Conservation (phyloP, 768 basidiomycete genomes). For the Boletus sp. region DNA sequence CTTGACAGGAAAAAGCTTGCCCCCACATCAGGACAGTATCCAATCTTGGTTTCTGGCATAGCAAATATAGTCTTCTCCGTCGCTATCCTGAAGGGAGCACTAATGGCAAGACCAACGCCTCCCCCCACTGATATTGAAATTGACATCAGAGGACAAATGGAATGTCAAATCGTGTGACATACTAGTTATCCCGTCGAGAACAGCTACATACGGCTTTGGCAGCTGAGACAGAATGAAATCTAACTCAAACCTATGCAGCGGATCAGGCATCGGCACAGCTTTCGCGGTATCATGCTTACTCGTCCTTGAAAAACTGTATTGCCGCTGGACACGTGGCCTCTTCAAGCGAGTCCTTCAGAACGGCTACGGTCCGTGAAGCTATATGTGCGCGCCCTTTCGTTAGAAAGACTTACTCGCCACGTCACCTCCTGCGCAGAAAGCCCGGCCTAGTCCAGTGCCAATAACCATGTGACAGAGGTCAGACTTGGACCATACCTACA, state of each 20-base stretch:
- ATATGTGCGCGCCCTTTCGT: background rate
- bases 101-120: slow-evolving; percentile 82
- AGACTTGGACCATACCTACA: slow-evolving; percentile 72
- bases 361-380: slow-evolving; percentile 40
- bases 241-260: slow-evolving; percentile 64
- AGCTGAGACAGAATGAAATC: slow-evolving; percentile 70
- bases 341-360: slow-evolving; percentile 50
- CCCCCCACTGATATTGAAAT: slow-evolving; percentile 74
- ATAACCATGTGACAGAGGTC: slow-evolving; percentile 71
- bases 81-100: slow-evolving; percentile 88
- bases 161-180: slow-evolving; percentile 30
- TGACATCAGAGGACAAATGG: slow-evolving; percentile 1
- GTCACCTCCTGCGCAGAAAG: slow-evolving; percentile 95
- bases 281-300: slow-evolving; percentile 51
- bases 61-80: slow-evolving; percentile 90
- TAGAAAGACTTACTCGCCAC: slow-evolving; percentile 65
- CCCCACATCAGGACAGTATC: slow-evolving; percentile 91
- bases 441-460: slow-evolving; percentile 66
- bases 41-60: slow-evolving; percentile 97
- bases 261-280: slow-evolving; percentile 9
- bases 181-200: slow-evolving; percentile 94
- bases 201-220: slow-evolving; percentile 84
- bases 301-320: slow-evolving; percentile 87
- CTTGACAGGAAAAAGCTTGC: slow-evolving; percentile 85
- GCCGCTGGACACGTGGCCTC: slow-evolving; percentile 57